Evolutionary conservation across 306 rosid species (phyloP).

Genomic region (Cajanus cajan): DNA sequence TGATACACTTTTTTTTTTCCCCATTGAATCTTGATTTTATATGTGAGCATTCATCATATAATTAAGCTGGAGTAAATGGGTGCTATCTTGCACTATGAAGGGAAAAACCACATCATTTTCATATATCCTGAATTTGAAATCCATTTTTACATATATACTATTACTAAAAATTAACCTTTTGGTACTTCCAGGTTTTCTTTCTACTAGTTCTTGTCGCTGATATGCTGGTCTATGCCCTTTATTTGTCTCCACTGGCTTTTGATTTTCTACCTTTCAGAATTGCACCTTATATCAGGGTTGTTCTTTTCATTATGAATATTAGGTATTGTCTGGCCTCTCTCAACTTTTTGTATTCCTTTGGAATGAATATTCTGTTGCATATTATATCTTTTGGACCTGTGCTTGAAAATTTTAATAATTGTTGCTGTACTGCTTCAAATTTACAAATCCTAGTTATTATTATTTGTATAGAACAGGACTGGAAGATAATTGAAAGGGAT

Average conservation of each 20-base stretch:
- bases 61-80: not conserved
- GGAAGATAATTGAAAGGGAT: too few relatives aligned
- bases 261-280: slow-evolving; percentile 82
- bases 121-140: not conserved
- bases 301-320: slow-evolving; percentile 75
- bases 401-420: not conserved
- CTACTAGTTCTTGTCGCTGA: slow-evolving; percentile 68
- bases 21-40: not conserved
- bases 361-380: slow-evolving; percentile 4
- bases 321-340: slow-evolving; percentile 53
- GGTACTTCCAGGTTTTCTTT: slow-evolving; percentile 64
- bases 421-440: slow-evolving; percentile 6
- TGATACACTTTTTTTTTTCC: not conserved
- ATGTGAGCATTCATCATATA: not conserved
- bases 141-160: slow-evolving; percentile 9
- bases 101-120: not conserved
- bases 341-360: not conserved
- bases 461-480: slow-evolving; percentile 3
- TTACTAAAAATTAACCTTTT: slow-evolving; percentile 29
- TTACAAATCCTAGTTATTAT: not conserved
- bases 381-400: slow-evolving; percentile 10
- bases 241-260: slow-evolving; percentile 68
- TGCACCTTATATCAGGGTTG: slow-evolving; percentile 90
- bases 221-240: slow-evolving; percentile 61
- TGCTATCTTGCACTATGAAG: not conserved